Evolutionary conservation across 2,329 filamentous ascomycete genomes (phyloP), one percentile per base, ranked within the genome.

Genomic region (Fusarium acutatum): DNA sequence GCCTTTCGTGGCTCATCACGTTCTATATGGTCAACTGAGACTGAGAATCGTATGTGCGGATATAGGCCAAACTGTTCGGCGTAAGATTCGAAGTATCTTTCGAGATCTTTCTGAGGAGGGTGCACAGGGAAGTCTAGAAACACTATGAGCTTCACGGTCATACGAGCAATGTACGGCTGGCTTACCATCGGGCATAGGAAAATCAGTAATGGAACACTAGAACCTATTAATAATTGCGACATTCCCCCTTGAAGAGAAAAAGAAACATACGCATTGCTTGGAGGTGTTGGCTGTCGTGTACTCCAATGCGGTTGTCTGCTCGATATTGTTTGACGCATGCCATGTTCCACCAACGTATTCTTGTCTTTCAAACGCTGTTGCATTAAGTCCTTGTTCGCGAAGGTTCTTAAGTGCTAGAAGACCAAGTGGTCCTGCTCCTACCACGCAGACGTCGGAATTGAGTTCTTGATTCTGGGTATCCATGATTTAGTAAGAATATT

Each of bases 381-480:
- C 83, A 14, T 83, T 70, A 54, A 85, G 84, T 8, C 84, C 84
- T 72, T 84, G 84, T 64, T 86, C 84, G 13, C 79, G 74, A 32
- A 86, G 76, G 58, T 83, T 83, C 72, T 86, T 86, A 60, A 83
- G 73, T 18, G 84, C 79, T 22, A 82, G 78, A 18, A 85, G 78
- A 46, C 84, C 84, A 7, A 82, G 74, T 2, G 78, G 78, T 20
- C 82, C 82, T 13, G 76, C 59, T 30, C 78, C 78, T 30, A 82
- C 60, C 12, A 81, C 76, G 24, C 79, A 80, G 17, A 81, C 75
- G 47, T 77, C 69, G 7, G 65, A 64, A 17, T 77, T 77, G 41
- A 66, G 43, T 24, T 72, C 56, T 43, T 68, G 60, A 56, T 64
- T 64, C 40, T 66, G 64, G 6, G 64, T 43, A 59, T 68, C 47